These are phyloP conservation scores for Ostreobium quekettii DNA, from an alignment of 139 green algal species.

Conservation along the genomic window DNA sequence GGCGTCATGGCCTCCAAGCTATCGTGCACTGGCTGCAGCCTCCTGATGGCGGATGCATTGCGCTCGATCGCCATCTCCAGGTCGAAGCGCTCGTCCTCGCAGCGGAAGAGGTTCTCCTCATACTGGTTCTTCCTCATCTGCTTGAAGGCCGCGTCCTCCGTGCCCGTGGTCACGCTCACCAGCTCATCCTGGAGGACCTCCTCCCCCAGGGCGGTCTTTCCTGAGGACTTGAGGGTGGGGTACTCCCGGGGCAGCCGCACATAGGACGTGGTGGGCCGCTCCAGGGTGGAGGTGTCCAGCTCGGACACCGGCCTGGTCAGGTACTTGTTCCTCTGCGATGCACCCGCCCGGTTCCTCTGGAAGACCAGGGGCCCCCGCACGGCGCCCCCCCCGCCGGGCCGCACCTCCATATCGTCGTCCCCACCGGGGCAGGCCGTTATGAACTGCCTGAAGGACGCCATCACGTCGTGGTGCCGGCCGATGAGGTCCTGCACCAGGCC, in stretches of 20 bases:
- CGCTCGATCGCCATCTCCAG: conserved; percentile 93
- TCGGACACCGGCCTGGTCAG: conserved; percentile 83
- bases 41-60: conserved; percentile 53
- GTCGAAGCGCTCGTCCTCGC: conserved; percentile 96
- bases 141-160: conserved; percentile 86
- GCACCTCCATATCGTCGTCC: neutral
- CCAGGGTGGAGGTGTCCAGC: conserved; percentile 50
- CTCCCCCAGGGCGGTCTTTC: conserved; percentile 36
- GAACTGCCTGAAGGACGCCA: conserved; percentile 31
- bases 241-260: conserved; percentile 79
- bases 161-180: conserved; percentile 91
- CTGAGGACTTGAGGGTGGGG: conserved; percentile 47
- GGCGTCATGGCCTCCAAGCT: conserved; percentile 42
- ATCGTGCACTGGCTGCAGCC: conserved; percentile 46
- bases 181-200: conserved; percentile 82
- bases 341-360: conserved; percentile 5
- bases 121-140: conserved; percentile 98
- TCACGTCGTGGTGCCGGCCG: conserved; percentile 70
- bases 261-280: conserved; percentile 78
- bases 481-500: conserved; percentile 80
- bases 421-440: neutral
- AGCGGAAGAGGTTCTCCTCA: conserved; percentile 81
- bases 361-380: neutral
- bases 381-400: neutral
- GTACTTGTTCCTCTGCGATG: conserved; percentile 61